Evolutionary conservation across 805 yeast species (phyloP).

Genomic region (Sugiyamaella boreocaroliniensis): DNA sequence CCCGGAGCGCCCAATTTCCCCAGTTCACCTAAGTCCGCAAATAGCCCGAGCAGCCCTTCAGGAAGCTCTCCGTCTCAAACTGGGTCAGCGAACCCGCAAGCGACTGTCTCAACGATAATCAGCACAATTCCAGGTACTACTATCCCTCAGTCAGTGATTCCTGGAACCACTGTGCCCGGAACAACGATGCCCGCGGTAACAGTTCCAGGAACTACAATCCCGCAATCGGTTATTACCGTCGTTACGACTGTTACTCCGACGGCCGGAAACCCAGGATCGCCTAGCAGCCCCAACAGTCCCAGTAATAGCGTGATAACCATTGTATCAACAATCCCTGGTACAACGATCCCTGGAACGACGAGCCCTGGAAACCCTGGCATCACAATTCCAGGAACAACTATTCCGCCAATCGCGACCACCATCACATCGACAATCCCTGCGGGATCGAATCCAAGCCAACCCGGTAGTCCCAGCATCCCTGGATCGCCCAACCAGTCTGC

Average conservation of each 20-base stretch:
- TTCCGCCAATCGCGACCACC: constrained; percentile 16
- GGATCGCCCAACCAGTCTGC: too few relatives aligned
- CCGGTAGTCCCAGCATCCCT: neutral
- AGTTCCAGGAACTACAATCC: constrained; percentile 9
- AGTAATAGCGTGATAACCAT: constrained; percentile 2
- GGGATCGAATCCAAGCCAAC: neutral
- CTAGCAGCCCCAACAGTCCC: neutral
- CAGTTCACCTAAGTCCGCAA: neutral
- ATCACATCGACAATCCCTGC: constrained; percentile 8
- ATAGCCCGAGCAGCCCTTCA: neutral
- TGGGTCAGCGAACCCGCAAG: neutral
- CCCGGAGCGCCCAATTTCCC: neutral
- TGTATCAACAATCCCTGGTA: constrained; percentile 14
- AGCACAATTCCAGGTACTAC: constrained; percentile 4
- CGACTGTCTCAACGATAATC: neutral
- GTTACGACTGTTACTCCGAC: constrained; percentile 1
- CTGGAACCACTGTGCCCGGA: constrained; percentile 17
- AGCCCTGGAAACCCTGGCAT: constrained; percentile 16
- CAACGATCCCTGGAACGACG: constrained; percentile 14
- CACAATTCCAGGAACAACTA: constrained; percentile 19
- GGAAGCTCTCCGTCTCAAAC: neutral
- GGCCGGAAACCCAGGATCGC: neutral
- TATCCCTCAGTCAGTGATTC: constrained; percentile 4
- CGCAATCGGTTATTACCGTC: constrained; percentile 3
- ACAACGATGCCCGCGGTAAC: constrained; percentile 13